Evolutionary conservation across 2,329 filamentous ascomycete genomes (phyloP), one percentile per base, ranked within the genome.

Genomic region (Venturia oleaginea): DNA sequence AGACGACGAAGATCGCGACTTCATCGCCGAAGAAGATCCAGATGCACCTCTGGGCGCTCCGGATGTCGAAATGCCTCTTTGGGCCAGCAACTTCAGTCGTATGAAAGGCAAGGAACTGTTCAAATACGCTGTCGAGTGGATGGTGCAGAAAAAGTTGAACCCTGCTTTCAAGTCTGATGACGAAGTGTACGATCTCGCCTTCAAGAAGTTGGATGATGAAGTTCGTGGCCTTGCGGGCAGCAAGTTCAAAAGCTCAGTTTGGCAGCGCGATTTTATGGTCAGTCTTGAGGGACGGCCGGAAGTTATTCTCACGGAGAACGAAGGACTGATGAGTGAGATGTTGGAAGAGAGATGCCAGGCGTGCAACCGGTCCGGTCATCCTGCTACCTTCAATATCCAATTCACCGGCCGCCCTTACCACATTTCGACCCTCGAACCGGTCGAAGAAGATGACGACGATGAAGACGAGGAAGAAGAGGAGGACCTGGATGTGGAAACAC

Each of bases 121-220:
- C 76, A 84, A 83, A 59, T 85, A 87, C 69, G 87, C 85, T 0
- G 80, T 93, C 1, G 88, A 91, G 71, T 93, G 89, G 89, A 87
- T 92, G 76, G 86, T 93, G 2, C 88, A 91, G 70, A 89, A 89
- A 71, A 87, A 88, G 69, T 80, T 94, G 61, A 88, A 92, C 68
- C 89, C 89, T 0, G 84, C 80, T 0, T 92, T 92, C 69, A 76
- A 82, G 13, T 80, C 81, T 22, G 76, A 82, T 5, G 84, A 90
- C 66, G 79, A 83, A 8, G 77, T 91, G 15, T 94, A 91, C 73
- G 70, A 76, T 15, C 79, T 89, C 32, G 86, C 89, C 0, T 92
- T 91, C 78, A 77, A 77, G 60, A 91, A 90, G 70, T 78, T 93
- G 0, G 83, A 90, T 67, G 84, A 89, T 68, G 88, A 92, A 71